Conservation (phyloP, 2,329 filamentous ascomycete genomes). For the Colletotrichum siamense region DNA sequence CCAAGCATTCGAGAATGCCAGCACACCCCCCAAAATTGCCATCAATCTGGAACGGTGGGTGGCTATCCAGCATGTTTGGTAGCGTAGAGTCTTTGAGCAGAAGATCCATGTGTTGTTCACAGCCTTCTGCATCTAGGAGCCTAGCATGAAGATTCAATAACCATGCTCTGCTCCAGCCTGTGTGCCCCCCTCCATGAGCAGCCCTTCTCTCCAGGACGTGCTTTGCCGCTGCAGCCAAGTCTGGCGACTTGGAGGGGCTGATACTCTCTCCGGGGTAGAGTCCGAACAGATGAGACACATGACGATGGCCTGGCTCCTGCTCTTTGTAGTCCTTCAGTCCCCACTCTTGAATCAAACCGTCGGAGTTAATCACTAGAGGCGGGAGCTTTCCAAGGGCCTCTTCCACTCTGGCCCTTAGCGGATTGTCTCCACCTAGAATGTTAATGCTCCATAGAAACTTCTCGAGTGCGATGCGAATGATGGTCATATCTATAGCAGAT, state of each 20-base stretch:
- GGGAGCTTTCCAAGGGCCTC: slow-evolving; percentile 22
- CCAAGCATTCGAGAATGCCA: slow-evolving; percentile 34
- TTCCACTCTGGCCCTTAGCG: background rate
- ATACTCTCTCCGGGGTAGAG: slow-evolving; percentile 45
- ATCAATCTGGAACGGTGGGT: slow-evolving; percentile 50
- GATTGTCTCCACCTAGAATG: slow-evolving; percentile 4
- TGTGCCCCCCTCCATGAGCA: slow-evolving; percentile 46
- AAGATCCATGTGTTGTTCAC: slow-evolving; percentile 14
- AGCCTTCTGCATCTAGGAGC: slow-evolving; percentile 38
- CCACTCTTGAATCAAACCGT: slow-evolving; percentile 48
- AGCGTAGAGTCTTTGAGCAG: slow-evolving; percentile 13
- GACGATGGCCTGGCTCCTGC: slow-evolving; percentile 53
- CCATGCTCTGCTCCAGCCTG: slow-evolving; percentile 55
- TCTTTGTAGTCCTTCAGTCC: slow-evolving; percentile 44
- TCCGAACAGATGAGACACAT: slow-evolving; percentile 55
- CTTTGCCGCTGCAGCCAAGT: slow-evolving; percentile 30
- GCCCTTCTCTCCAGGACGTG: slow-evolving; percentile 33
- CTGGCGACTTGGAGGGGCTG: slow-evolving; percentile 20
- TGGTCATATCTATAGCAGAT: slow-evolving; percentile 50
- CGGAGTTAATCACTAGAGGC: slow-evolving; percentile 20
- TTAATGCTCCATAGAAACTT: slow-evolving; percentile 29
- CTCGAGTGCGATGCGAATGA: slow-evolving; percentile 18
- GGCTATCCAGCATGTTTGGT: slow-evolving; percentile 28
- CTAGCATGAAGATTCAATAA: slow-evolving; percentile 50
- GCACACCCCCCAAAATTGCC: slow-evolving; percentile 54